phyloP scores from a whole-genome alignment of 2,329 filamentous ascomycete genomes.

The Aspergillus pseudonomiae region DNA sequence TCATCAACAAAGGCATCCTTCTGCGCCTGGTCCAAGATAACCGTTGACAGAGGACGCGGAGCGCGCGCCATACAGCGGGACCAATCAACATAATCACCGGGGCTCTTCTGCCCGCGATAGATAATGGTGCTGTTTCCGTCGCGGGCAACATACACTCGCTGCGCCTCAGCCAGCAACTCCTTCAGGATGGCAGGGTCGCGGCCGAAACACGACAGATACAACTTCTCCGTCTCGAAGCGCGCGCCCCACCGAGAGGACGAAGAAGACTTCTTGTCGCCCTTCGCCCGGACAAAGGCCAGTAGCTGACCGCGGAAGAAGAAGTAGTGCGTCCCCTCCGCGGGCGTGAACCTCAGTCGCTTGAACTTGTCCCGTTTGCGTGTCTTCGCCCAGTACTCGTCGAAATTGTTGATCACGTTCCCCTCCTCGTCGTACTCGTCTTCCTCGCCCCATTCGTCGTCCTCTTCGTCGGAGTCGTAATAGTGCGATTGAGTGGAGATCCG shows the following conservation, averaged over 20 bases:
- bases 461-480: constrained; percentile 32
- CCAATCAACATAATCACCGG: constrained; percentile 32
- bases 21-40: constrained; percentile 54
- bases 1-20: constrained; percentile 56
- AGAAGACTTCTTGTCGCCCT: constrained; percentile 25
- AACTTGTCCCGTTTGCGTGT: constrained; percentile 42
- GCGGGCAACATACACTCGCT: constrained; percentile 38
- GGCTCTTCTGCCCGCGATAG: constrained; percentile 36
- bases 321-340: constrained; percentile 65
- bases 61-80: constrained; percentile 46
- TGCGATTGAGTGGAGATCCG: constrained; percentile 50
- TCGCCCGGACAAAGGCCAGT: constrained; percentile 44
- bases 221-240: constrained; percentile 29
- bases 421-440: constrained; percentile 33
- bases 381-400: constrained; percentile 46
- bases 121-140: constrained; percentile 43
- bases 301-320: constrained; percentile 67
- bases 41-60: constrained; percentile 57
- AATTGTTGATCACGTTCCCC: constrained; percentile 42
- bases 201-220: constrained; percentile 41
- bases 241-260: constrained; percentile 13
- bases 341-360: constrained; percentile 59
- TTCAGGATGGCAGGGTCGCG: constrained; percentile 39
- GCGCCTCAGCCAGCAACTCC: constrained; percentile 39
- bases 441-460: constrained; percentile 22